Percentiles rank a stretch among this genome's conserved stretches.
These are phyloP conservation scores for Pisolithus thermaeus DNA, from an alignment of 1,284 basidiomycete genomes.

Conservation along the genomic window DNA sequence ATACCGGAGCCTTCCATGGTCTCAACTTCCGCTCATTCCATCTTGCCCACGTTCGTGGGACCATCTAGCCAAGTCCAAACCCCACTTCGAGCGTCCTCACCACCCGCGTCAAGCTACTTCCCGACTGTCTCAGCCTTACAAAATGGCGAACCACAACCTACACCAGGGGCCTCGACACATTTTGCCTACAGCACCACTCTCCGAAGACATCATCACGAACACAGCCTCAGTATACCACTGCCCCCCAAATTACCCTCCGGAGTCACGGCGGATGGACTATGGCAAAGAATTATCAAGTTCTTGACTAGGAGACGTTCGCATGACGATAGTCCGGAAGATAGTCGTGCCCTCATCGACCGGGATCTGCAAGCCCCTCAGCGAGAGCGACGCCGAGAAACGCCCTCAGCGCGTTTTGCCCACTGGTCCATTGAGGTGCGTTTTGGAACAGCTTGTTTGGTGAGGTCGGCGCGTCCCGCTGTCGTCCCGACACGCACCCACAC, in stretches of 20 bases:
- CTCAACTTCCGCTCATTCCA: slow-evolving; percentile 21
- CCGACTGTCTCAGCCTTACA: slow-evolving; percentile 46
- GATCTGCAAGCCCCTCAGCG: slow-evolving; percentile 10
- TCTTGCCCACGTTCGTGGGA: slow-evolving; percentile 10
- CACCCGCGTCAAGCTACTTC: slow-evolving; percentile 76
- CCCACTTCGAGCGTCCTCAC: slow-evolving; percentile 43
- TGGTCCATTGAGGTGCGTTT: slow-evolving; percentile 50
- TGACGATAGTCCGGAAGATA: slow-evolving; percentile 23
- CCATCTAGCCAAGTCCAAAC: slow-evolving; percentile 7
- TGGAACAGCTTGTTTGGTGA: background rate
- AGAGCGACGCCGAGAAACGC: slow-evolving; percentile 38
- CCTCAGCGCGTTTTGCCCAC: slow-evolving; percentile 54
- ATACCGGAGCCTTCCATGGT: slow-evolving; percentile 9
- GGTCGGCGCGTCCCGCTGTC: background rate
- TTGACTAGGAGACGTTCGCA: slow-evolving; percentile 33
- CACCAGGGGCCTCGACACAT: slow-evolving; percentile 59
- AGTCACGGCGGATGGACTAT: slow-evolving; percentile 38
- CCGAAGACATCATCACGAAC: slow-evolving; percentile 55
- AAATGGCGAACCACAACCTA: slow-evolving; percentile 46
- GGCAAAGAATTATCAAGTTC: slow-evolving; percentile 37
- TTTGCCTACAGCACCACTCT: slow-evolving; percentile 83
- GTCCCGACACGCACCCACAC: too few relatives aligned
- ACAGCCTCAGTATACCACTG: slow-evolving; percentile 34
- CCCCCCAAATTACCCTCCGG: slow-evolving; percentile 29
- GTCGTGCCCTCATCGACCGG: slow-evolving; percentile 12